Percentiles rank a stretch among this genome's conserved stretches.
Evolutionary conservation across 2,329 filamentous ascomycete genomes (phyloP).

Genomic region (Nothomitra cinnamomea): DNA sequence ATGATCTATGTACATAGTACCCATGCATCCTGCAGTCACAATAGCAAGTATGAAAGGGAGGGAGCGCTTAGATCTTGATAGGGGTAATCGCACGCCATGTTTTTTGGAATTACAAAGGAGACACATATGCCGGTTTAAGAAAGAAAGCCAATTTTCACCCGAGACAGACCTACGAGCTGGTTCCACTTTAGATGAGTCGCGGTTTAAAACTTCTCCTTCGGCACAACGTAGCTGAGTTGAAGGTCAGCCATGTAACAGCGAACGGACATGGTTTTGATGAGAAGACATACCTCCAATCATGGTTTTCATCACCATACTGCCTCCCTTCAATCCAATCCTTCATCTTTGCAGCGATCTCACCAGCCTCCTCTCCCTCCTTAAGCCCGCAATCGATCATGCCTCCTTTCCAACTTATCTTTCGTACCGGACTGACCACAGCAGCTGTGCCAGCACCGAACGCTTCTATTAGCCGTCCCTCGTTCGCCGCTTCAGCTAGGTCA

Average conservation of each 20-base stretch:
- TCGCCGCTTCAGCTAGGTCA: slow-evolving; percentile 63
- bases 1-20: no score
- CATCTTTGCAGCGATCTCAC: slow-evolving; percentile 69
- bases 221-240: background rate
- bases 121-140: no score
- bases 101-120: no score
- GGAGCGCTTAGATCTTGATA: no score
- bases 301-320: slow-evolving; percentile 86
- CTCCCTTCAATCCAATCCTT: slow-evolving; percentile 94
- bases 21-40: no score
- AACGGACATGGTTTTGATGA: background rate
- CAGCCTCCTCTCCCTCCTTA: slow-evolving; percentile 65
- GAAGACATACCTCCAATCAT: slow-evolving; percentile 66
- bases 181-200: no score
- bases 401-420: slow-evolving; percentile 79
- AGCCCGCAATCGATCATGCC: slow-evolving; percentile 70
- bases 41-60: no score
- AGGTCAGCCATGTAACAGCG: background rate
- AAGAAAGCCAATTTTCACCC: no score
- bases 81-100: no score
- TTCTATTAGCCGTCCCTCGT: slow-evolving; percentile 76
- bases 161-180: no score
- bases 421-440: slow-evolving; percentile 79
- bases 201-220: background rate
- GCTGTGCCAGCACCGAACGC: slow-evolving; percentile 90